These are phyloP conservation scores for Ustilago loliicola DNA, from an alignment of 1,284 basidiomycete species.

Conservation along the genomic window DNA sequence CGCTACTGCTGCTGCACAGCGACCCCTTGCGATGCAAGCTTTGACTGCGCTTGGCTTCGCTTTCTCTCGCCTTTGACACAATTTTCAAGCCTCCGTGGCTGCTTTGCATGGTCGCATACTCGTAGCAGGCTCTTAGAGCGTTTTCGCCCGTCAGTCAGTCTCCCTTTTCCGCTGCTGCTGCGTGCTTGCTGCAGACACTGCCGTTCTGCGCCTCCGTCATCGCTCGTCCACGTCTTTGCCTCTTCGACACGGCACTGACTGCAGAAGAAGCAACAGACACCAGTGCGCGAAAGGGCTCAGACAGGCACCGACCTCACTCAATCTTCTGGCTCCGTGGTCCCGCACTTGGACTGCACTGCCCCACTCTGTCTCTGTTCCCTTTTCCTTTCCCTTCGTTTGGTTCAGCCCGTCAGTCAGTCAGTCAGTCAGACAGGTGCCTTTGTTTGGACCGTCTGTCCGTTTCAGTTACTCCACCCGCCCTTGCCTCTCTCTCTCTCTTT, in stretches of 20 bases:
- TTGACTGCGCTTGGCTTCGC: not conserved
- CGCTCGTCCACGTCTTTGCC: not conserved
- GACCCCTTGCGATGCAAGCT: not conserved
- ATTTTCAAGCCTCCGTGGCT: no score
- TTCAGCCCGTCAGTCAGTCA: not conserved
- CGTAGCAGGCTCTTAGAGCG: not conserved
- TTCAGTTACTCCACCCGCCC: slow-evolving; percentile 3
- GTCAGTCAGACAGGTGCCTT: slow-evolving; percentile 4
- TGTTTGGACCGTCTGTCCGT: not conserved
- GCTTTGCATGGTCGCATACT: no score
- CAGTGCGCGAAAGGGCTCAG: not conserved
- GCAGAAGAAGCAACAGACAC: not conserved
- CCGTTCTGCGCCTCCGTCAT: slow-evolving; percentile 1
- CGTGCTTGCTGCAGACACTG: not conserved
- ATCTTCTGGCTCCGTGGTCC: not conserved
- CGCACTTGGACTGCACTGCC: not conserved
- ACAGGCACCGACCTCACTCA: not conserved
- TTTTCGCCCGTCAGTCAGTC: not conserved
- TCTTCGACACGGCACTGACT: not conserved
- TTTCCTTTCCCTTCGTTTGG: not conserved
- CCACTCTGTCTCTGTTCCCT: not conserved
- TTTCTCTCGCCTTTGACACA: not conserved
- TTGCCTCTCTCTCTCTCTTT: not conserved
- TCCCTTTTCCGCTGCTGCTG: not conserved
- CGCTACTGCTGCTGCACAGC: not conserved